Percentiles rank a stretch among this genome's conserved stretches.
Conservation (phyloP, 139 green algal species). For the Chlorella vulgaris region DNA sequence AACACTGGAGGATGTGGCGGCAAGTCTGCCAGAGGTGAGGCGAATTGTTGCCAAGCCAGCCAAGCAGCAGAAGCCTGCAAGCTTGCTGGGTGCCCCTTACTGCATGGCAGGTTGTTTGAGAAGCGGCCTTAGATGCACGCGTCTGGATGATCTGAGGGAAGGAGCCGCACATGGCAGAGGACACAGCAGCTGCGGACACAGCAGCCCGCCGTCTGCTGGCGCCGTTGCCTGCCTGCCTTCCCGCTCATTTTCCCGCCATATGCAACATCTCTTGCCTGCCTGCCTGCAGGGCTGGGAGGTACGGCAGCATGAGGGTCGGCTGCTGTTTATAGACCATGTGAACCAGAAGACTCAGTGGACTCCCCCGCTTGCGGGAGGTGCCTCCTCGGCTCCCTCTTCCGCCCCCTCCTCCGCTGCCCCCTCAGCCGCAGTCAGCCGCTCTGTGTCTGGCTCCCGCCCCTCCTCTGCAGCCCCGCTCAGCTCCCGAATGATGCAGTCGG, state of each 20-base stretch:
- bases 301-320: constrained; percentile 76
- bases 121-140: too few species aligned
- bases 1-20: neutral
- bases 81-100: neutral
- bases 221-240: too few species aligned
- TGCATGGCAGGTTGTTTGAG: neutral
- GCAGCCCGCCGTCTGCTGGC: too few species aligned
- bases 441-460: neutral
- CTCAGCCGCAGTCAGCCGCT: constrained; percentile 1
- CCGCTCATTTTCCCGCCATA: too few species aligned
- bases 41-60: neutral
- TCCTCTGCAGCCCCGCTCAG: neutral
- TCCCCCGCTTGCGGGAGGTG: too few species aligned
- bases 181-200: too few species aligned
- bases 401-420: neutral
- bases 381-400: neutral
- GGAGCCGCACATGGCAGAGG: too few species aligned
- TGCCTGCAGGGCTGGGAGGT: constrained; percentile 84
- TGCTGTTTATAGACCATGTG: constrained; percentile 97
- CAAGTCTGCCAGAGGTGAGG: constrained; percentile 2
- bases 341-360: constrained; percentile 87
- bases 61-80: neutral
- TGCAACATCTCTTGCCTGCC: neutral
- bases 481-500: constrained; percentile 20
- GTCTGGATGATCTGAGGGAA: too few species aligned